phyloP scores from a whole-genome alignment of 257 asterid genomes.

The Forsythia viridissima region DNA sequence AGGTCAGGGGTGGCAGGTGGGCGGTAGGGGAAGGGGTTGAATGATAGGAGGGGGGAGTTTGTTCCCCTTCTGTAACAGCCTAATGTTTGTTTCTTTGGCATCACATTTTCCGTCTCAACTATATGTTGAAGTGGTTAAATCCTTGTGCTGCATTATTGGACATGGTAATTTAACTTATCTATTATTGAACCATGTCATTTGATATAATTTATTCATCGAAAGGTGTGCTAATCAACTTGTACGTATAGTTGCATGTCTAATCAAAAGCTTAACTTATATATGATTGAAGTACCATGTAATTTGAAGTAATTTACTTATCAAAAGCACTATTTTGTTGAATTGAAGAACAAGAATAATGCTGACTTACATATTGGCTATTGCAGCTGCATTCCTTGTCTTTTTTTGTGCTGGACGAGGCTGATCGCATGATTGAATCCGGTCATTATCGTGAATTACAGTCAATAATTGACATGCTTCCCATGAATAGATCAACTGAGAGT shows the following conservation, averaged over 20 bases:
- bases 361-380: constrained; percentile 30
- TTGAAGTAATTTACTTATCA: background rate
- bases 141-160: background rate
- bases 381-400: constrained; percentile 93
- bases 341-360: constrained; percentile 5
- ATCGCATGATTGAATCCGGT: constrained; percentile 95
- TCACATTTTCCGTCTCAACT: background rate
- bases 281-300: background rate
- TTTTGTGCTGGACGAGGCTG: constrained; percentile 98
- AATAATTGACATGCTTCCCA: constrained; percentile 93
- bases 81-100: background rate
- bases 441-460: constrained; percentile 95
- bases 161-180: constrained; percentile 5
- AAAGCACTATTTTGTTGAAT: background rate
- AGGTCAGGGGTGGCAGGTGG: background rate
- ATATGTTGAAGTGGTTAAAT: background rate
- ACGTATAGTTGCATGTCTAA: constrained; percentile 6
- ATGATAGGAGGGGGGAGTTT: background rate
- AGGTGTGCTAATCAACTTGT: constrained; percentile 3
- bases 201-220: constrained; percentile 2
- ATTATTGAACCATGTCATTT: background rate
- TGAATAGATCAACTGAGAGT: constrained; percentile 48
- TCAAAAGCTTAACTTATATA: background rate
- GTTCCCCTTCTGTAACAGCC: background rate
- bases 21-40: background rate